Evolutionary conservation across 352 stramenopile genomes (phyloP), one percentile per base, ranked within the genome.

Genomic region (Phytophthora citrophthora): DNA sequence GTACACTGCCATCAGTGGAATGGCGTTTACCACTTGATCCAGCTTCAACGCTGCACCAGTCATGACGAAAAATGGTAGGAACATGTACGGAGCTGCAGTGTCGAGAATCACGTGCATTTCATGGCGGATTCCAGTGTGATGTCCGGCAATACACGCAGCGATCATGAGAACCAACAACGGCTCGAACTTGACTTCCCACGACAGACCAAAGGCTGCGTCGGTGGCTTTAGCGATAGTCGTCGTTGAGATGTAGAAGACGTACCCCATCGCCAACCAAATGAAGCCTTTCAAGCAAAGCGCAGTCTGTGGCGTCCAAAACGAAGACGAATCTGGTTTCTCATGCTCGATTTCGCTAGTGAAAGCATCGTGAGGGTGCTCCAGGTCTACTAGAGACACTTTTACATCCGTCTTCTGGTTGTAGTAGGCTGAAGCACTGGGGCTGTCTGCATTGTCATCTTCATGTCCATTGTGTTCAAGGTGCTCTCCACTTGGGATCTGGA

Each of bases 101-200:
- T 90, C 81, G 12, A 90, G 69, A 44, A 90, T 90, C 32, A 88
- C 75, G 65, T 90, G 81, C 81, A 90, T 90, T 51, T 90, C 81
- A 52, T 90, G 81, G 26, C 81, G 79, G 48, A 90, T 89, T 1
- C 51, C 55, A n/a, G 68, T 51, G 64, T 86, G 72, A 56, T 91
- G 82, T 34, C 82, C 82, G 3, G 82, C 79, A 27, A 91, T 67
- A 69, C 82, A 91, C 9, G 82, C 83, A 12, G 71, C 79, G 11
- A 78, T 69, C 78, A 91, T 91, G 47, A 91, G 74, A 61, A 91
- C 82, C 8, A 91, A 68, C 51, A 89, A 78, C 3, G 76, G 69
- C 10, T 81, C 82, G 45, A 89, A 79, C 66, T 91, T 91, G 41
- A 91, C 57, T 24, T 91, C 82, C 82, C 82, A 89, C 13, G 64